A percentile compares a stretch with the other conserved stretches of the same genome.
Evolutionary conservation across 257 asterid species (phyloP).

Genomic region (Solanum chiquidenum): DNA sequence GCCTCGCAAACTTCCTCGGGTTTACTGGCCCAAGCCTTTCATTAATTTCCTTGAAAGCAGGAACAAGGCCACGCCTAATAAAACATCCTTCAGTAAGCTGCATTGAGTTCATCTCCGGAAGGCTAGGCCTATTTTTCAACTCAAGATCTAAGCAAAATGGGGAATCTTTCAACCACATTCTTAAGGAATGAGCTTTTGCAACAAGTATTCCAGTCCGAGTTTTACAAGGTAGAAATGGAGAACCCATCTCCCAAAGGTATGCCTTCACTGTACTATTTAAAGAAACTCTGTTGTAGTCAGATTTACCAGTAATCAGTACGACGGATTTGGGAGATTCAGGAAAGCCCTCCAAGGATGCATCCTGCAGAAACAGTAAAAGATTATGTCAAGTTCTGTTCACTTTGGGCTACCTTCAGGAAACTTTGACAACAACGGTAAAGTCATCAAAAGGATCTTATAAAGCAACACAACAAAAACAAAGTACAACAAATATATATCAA

Average conservation of each 20-base stretch:
- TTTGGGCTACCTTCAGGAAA: background rate
- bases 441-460: background rate
- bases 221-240: conserved; percentile 86
- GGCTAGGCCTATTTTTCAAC: conserved; percentile 56
- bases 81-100: conserved; percentile 81
- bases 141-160: conserved; percentile 88
- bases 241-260: conserved; percentile 95
- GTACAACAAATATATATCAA: background rate
- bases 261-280: conserved; percentile 73
- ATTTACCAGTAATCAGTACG: conserved; percentile 72
- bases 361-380: conserved; percentile 34
- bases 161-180: conserved; percentile 91
- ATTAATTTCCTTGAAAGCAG: conserved; percentile 74
- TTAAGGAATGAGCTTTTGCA: conserved; percentile 79
- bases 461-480: background rate
- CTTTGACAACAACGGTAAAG: background rate
- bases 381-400: background rate
- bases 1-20: conserved; percentile 83
- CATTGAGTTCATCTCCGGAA: conserved; percentile 70
- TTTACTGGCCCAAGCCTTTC: conserved; percentile 71
- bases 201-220: conserved; percentile 68
- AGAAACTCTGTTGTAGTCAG: conserved; percentile 76
- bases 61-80: conserved; percentile 79
- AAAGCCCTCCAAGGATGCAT: conserved; percentile 88
- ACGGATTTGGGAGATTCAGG: conserved; percentile 94